A percentile compares a stretch with the other conserved stretches of the same genome.
Conservation (phyloP, 176 grass and related monocot species). For the Aegilops tauschii region DNA sequence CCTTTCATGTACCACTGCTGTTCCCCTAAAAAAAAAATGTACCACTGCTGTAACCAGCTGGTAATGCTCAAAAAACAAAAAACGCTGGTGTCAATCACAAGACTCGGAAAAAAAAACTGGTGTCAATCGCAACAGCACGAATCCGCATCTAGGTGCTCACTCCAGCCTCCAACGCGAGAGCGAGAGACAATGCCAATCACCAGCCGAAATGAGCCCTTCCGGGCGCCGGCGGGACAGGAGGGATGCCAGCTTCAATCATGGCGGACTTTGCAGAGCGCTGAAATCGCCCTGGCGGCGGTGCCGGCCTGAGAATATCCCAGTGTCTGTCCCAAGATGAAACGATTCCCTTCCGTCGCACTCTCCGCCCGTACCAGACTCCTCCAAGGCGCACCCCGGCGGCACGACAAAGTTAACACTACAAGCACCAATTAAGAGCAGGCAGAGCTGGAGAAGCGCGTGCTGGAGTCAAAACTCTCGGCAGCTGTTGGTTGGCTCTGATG, state of each 20-base stretch:
- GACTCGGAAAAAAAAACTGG: too few relatives aligned
- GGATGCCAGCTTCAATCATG: background rate
- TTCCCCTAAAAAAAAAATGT: too few relatives aligned
- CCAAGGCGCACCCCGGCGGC: slow-evolving; percentile 4
- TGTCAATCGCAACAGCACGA: too few relatives aligned
- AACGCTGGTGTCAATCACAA: too few relatives aligned
- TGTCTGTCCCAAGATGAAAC: background rate
- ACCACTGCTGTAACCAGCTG: too few relatives aligned
- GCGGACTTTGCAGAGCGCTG: background rate
- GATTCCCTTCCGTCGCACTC: slow-evolving; percentile 6
- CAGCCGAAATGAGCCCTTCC: too few relatives aligned
- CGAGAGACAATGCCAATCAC: too few relatives aligned
- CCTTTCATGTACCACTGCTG: too few relatives aligned
- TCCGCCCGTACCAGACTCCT: background rate
- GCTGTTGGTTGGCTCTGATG: background rate
- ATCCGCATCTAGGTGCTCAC: too few relatives aligned
- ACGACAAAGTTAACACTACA: background rate
- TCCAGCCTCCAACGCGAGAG: too few relatives aligned
- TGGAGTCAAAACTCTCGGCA: background rate
- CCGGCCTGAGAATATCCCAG: slow-evolving; percentile 23
- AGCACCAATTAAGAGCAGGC: background rate
- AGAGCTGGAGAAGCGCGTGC: background rate
- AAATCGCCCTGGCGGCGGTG: background rate
- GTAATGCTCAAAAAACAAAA: too few relatives aligned
- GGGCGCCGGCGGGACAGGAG: too few relatives aligned